Base-by-base conservation (phyloP, 495 filamentous ascomycete genomes). In the Podospora tetraspora region DNA sequence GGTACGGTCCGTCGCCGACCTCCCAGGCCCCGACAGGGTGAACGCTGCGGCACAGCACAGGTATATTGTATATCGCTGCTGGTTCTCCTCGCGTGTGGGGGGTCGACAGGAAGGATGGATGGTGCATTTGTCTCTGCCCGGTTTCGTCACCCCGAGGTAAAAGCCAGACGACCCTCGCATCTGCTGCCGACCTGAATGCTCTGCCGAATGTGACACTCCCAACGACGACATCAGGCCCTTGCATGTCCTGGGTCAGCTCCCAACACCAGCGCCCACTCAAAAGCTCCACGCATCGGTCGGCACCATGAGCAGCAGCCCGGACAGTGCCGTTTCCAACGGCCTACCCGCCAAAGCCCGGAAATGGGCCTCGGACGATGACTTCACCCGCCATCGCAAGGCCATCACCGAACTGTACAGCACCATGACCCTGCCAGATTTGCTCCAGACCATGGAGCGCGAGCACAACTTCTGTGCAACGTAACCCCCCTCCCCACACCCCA, bases 331-430 rank as follows among this genome's bases (percentile, higher is more conserved):
- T 34, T 13, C 32, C 12, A 12, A 25, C 22, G 24, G 59, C 12
- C 59, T 60, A 11, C 59, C 59, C 22, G 6, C 16, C 16, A 60
- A 27, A 9, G 59, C 27, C 6, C 23, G 59, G 59, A 57, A 21
- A 27, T 65, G 63, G 63, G 63, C 63, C 3, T 57, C 63, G 6
- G 63, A 65, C 3, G 24, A 65, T 22, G 25, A 58, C 19, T 65
- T 65, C 24, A 32, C 27, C 37, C 13, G 6, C 22, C 52, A 65
- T 12, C 63, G 63, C 27, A 57, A 29, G 25, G 1, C 9, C 52
- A 65, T 65, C 63, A 65, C 63, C 13, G 63, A 65, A 11, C 23
- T 65, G 63, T 65, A 65, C 52, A 22, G 19, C 25, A 57, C 56
- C 37, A 25, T 25, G 22, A 65, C 63, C 19, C 52, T 65, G 0